Conservation (phyloP, 345 rosid species). For the Crucihimalaya himalaica region DNA sequence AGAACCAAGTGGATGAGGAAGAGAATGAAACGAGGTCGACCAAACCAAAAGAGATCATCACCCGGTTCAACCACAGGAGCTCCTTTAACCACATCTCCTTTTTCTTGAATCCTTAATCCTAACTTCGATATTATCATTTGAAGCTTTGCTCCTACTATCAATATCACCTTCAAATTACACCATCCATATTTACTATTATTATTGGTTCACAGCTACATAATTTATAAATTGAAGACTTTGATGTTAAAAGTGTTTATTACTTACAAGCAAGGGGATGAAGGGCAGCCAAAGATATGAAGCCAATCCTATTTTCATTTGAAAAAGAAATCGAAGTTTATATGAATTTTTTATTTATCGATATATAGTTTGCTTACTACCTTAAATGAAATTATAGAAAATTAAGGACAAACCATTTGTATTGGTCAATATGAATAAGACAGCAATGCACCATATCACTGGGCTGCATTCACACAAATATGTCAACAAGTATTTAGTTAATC, state of each 20-base stretch:
- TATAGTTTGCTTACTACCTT: neutral
- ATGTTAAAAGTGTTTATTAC: slow-evolving; percentile 31
- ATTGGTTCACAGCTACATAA: neutral
- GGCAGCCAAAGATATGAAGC: slow-evolving; percentile 77
- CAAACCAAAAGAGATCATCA: slow-evolving; percentile 95
- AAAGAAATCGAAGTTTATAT: neutral
- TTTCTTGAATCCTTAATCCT: slow-evolving; percentile 77
- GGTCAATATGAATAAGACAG: slow-evolving; percentile 67
- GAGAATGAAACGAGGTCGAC: slow-evolving; percentile 80
- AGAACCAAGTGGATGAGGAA: slow-evolving; percentile 85
- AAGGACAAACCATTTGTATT: slow-evolving; percentile 71
- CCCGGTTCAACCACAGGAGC: slow-evolving; percentile 90
- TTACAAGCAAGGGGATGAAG: slow-evolving; percentile 79
- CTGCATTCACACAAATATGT: slow-evolving; percentile 48
- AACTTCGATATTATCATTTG: slow-evolving; percentile 82
- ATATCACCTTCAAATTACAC: slow-evolving; percentile 40
- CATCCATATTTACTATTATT: neutral
- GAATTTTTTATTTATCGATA: neutral
- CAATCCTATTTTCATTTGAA: slow-evolving; percentile 54
- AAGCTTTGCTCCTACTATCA: slow-evolving; percentile 77
- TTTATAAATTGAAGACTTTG: neutral
- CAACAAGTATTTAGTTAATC: slow-evolving; percentile 2
- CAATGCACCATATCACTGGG: slow-evolving; percentile 76
- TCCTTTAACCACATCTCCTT: slow-evolving; percentile 89
- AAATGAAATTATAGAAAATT: neutral